Evolutionary conservation across 306 rosid species (phyloP).

Genomic region (Gleditsia sinensis): DNA sequence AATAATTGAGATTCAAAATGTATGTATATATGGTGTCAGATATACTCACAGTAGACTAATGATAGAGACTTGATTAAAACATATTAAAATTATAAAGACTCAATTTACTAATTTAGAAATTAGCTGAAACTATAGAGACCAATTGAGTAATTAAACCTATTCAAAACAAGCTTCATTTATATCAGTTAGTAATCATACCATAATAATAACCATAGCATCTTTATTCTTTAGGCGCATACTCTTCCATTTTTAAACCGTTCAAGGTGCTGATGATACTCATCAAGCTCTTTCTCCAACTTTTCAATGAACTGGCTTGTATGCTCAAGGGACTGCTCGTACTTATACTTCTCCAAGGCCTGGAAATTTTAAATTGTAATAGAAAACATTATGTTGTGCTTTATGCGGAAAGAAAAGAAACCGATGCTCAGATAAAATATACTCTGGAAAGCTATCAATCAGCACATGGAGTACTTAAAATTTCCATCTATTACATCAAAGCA

Average conservation of each 20-base stretch:
- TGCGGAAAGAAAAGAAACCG: constrained; percentile 8
- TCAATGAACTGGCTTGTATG: constrained; percentile 90
- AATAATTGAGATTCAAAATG: too few relatives aligned
- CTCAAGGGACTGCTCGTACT: constrained; percentile 75
- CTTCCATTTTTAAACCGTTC: constrained; percentile 54
- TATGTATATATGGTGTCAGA: too few relatives aligned
- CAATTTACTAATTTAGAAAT: not conserved
- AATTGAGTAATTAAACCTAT: not conserved
- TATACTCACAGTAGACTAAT: too few relatives aligned
- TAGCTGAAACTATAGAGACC: too few relatives aligned
- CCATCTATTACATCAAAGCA: not conserved
- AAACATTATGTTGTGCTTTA: not conserved
- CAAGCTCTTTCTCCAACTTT: constrained; percentile 80
- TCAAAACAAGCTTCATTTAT: constrained; percentile 18
- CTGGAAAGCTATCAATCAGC: not conserved
- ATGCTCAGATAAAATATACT: constrained; percentile 3
- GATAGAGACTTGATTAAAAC: too few relatives aligned
- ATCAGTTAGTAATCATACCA: not conserved
- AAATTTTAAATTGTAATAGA: constrained; percentile 28
- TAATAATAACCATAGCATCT: constrained; percentile 32
- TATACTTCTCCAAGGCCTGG: constrained; percentile 80
- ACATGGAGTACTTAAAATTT: not conserved
- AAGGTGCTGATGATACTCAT: constrained; percentile 64
- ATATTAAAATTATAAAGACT: not conserved
- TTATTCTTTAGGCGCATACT: constrained; percentile 19